Percentiles rank a stretch among this genome's conserved stretches.
These are phyloP conservation scores for Ustilago hordei DNA, from an alignment of 1,284 basidiomycete genomes.

Conservation along the genomic window DNA sequence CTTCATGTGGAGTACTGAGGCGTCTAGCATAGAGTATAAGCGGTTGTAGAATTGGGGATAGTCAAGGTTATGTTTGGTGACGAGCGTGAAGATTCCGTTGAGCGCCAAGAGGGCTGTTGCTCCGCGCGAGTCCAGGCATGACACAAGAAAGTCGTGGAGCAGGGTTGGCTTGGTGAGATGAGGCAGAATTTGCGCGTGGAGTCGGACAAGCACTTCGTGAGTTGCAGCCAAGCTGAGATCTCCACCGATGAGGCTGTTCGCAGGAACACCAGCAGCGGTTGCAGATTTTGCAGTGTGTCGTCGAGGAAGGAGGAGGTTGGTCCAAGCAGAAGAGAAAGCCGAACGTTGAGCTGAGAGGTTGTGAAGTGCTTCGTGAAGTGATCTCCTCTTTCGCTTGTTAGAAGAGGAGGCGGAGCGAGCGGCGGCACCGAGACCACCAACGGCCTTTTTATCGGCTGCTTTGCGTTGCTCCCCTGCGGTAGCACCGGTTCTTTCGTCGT, in stretches of 20 bases:
- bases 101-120: conserved; percentile 88
- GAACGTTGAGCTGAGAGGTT: conserved; percentile 79
- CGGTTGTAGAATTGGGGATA: conserved; percentile 95
- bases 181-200: conserved; percentile 87
- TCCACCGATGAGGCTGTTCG: conserved; percentile 70
- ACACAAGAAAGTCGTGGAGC: conserved; percentile 93
- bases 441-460: conserved; percentile 31
- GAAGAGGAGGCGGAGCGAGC: conserved; percentile 33
- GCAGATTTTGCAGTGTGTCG: conserved; percentile 23
- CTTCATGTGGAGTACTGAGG: conserved; percentile 86
- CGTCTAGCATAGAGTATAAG: conserved; percentile 84
- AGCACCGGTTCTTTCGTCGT: conserved; percentile 63
- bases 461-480: conserved; percentile 32
- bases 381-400: conserved; percentile 61
- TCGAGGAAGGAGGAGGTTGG: conserved; percentile 76
- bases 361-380: conserved; percentile 73
- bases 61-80: conserved; percentile 93
- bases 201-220: conserved; percentile 79
- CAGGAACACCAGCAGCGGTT: conserved; percentile 1
- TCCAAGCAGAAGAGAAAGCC: conserved; percentile 83
- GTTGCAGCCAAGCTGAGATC: conserved; percentile 71
- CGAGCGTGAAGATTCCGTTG: conserved; percentile 90
- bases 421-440: conserved; percentile 33
- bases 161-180: conserved; percentile 79
- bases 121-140: conserved; percentile 79